A percentile compares a stretch with the other conserved stretches of the same genome.
phyloP scores from a whole-genome alignment of 305 asterid species.

The Fraxinus dipetala region DNA sequence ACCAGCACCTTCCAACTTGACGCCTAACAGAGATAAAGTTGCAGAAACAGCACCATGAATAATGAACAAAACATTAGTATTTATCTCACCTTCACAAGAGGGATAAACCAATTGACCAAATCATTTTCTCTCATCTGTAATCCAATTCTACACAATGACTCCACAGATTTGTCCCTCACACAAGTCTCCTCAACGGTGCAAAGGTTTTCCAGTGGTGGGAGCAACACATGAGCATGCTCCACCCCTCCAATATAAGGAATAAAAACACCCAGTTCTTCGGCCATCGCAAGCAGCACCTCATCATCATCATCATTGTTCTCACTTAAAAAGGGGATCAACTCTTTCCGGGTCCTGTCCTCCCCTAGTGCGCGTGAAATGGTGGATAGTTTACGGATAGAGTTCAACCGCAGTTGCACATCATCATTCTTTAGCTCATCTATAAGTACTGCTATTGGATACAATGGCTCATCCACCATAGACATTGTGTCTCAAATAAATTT shows the following conservation, averaged over 20 bases:
- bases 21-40: not conserved
- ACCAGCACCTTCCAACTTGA: not conserved
- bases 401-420: conserved; percentile 72
- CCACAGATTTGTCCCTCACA: conserved; percentile 91
- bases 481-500: conserved; percentile 32
- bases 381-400: conserved; percentile 75
- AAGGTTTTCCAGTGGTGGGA: conserved; percentile 86
- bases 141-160: conserved; percentile 85
- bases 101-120: conserved; percentile 72
- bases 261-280: conserved; percentile 85
- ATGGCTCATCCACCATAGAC: conserved; percentile 91
- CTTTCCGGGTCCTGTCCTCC: conserved; percentile 86
- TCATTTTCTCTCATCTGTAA: conserved; percentile 91
- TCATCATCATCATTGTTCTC: conserved; percentile 93
- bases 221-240: conserved; percentile 81
- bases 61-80: not conserved
- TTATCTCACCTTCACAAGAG: conserved; percentile 76
- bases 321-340: conserved; percentile 75
- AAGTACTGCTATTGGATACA: conserved; percentile 88
- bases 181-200: conserved; percentile 94
- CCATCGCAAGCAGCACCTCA: conserved; percentile 87
- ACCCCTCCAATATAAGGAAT: conserved; percentile 90
- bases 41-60: not conserved
- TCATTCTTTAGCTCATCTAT: conserved; percentile 90
- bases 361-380: conserved; percentile 97